phyloP scores from a whole-genome alignment of 192 early-diverging fungal species.

The Funneliformis mosseae region DNA sequence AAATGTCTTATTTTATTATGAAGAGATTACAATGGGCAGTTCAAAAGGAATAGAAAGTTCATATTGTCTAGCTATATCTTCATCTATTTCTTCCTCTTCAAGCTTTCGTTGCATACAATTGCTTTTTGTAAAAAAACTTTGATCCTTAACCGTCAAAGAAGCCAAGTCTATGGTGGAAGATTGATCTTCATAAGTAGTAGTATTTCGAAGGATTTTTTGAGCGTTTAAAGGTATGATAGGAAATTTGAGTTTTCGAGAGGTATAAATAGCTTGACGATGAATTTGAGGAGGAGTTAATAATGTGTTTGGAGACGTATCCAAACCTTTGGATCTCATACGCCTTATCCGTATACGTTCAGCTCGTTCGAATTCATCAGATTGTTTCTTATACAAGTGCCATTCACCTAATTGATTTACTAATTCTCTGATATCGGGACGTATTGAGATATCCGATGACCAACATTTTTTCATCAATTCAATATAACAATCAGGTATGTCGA shows the following conservation, averaged over 20 bases:
- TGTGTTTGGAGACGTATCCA: conserved; percentile 1
- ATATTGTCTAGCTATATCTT: background rate
- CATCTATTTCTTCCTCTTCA: background rate
- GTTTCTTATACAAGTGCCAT: conserved; percentile 14
- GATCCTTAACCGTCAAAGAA: background rate
- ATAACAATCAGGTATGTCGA: conserved; percentile 5
- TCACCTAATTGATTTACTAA: background rate
- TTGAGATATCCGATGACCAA: background rate
- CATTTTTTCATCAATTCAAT: conserved; percentile 12
- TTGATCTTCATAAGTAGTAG: background rate
- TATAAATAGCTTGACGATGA: conserved; percentile 26
- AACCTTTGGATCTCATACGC: background rate
- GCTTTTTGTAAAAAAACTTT: background rate
- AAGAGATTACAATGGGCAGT: too few species aligned
- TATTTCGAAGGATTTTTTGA: background rate
- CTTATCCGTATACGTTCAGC: background rate
- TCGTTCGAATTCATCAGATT: background rate
- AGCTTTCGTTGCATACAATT: background rate
- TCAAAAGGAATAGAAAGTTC: conserved; percentile 11
- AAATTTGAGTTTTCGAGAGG: conserved; percentile 8
- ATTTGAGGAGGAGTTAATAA: conserved; percentile 11
- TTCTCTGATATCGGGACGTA: conserved; percentile 2
- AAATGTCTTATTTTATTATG: too few species aligned
- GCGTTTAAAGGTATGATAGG: background rate
- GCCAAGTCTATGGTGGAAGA: background rate